Conservation (phyloP, 768 basidiomycete genomes). For the Tylopilus cervinicoccineus region DNA sequence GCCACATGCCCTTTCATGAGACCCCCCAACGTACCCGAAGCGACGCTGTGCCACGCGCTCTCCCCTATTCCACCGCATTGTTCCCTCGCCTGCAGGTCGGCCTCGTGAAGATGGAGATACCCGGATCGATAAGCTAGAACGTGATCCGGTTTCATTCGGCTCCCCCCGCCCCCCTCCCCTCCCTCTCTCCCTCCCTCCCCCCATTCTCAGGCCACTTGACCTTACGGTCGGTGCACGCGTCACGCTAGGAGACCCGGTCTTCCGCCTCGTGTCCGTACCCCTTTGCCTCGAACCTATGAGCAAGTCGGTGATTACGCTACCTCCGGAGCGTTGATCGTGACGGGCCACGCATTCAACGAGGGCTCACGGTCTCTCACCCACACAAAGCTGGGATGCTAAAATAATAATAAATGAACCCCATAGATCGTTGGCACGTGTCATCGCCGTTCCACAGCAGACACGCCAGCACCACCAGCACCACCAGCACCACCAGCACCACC, state of each 20-base stretch:
- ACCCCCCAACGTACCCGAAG: conserved; percentile 2
- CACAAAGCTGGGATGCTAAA: conserved; percentile 1
- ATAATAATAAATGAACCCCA: background rate
- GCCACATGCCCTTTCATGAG: conserved; percentile 1
- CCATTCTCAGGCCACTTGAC: background rate
- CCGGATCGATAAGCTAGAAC: conserved; percentile 20
- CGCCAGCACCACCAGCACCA: conserved; percentile 1
- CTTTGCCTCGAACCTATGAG: background rate
- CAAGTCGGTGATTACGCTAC: conserved; percentile 20
- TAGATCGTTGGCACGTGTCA: conserved; percentile 1
- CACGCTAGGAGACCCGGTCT: background rate
- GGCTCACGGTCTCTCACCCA: background rate
- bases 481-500: background rate
- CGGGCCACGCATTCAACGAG: conserved; percentile 2
- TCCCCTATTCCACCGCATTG: conserved; percentile 15
- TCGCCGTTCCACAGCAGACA: conserved; percentile 5
- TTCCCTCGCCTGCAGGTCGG: conserved; percentile 5
- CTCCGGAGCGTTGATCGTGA: conserved; percentile 10
- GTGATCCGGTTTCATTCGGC: conserved; percentile 4
- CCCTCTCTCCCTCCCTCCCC: background rate
- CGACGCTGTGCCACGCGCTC: conserved; percentile 1
- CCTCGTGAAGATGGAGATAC: conserved; percentile 19
- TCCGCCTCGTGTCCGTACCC: background rate
- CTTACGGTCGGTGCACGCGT: background rate
- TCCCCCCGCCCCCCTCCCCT: background rate